Percentiles rank a stretch among this genome's conserved stretches.
phyloP scores from a whole-genome alignment of 2,329 filamentous ascomycete species.

The Sporothrix variecibatus region DNA sequence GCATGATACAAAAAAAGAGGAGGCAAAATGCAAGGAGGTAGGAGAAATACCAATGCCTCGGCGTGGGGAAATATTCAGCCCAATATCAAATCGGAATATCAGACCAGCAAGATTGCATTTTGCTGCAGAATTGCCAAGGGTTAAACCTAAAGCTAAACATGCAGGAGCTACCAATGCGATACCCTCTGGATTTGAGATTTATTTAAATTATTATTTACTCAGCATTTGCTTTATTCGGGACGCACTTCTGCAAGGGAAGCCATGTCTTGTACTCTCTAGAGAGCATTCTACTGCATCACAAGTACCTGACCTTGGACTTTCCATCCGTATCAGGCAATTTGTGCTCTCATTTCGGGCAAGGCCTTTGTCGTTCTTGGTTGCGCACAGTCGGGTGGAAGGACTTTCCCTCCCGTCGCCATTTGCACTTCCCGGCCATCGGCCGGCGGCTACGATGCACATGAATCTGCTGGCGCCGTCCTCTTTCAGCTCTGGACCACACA shows the following conservation, averaged over 20 bases:
- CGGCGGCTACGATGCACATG: too few species aligned
- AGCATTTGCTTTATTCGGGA: neutral
- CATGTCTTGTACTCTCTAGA: neutral
- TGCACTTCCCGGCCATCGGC: too few species aligned
- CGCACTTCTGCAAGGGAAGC: neutral
- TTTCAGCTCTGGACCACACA: neutral
- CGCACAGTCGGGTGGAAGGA: neutral
- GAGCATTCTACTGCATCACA: neutral
- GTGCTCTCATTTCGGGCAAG: neutral
- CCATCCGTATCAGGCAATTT: neutral
- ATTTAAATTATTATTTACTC: neutral
- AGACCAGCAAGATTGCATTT: neutral
- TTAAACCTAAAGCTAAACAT: neutral
- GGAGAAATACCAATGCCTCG: neutral
- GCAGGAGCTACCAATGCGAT: neutral
- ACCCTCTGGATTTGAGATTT: too few species aligned
- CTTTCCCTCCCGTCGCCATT: too few species aligned
- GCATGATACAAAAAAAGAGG: neutral
- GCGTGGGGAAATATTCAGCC: neutral
- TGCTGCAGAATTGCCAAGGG: neutral
- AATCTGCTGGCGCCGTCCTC: neutral
- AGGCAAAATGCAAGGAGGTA: neutral
- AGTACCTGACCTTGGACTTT: neutral
- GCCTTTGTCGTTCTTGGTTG: neutral
- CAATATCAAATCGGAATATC: neutral